phyloP scores from a whole-genome alignment of 75 land plant genomes.

The Ceratopteris richardii region DNA sequence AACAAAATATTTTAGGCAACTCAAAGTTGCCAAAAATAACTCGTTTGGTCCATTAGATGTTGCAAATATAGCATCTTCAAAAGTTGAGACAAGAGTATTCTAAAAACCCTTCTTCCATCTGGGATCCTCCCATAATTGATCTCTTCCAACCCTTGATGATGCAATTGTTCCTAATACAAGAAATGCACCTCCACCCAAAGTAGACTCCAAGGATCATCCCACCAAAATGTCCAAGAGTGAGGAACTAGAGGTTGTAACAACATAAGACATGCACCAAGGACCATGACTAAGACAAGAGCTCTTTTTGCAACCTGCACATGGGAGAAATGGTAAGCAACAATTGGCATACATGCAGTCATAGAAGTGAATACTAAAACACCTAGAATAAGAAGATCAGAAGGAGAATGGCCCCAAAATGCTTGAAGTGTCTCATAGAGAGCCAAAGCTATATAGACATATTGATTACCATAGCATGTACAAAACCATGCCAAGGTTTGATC shows the following conservation, averaged over 20 bases:
- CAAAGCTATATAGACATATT: slow-evolving; percentile 70
- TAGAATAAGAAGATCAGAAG: slow-evolving; percentile 77
- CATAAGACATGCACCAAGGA: slow-evolving; percentile 63
- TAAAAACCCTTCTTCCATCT: no score
- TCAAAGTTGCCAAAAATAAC: no score
- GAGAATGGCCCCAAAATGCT: slow-evolving; percentile 74
- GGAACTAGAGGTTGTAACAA: slow-evolving; percentile 88
- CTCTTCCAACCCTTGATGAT: no score
- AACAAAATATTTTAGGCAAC: no score
- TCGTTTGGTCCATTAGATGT: no score
- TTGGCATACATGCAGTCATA: slow-evolving; percentile 79
- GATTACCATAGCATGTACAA: slow-evolving; percentile 71
- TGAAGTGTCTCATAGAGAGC: slow-evolving; percentile 84
- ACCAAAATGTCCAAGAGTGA: slow-evolving; percentile 48
- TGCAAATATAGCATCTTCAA: no score
- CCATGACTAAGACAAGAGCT: slow-evolving; percentile 61
- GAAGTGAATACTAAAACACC: slow-evolving; percentile 52
- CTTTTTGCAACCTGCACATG: slow-evolving; percentile 95
- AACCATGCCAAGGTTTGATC: slow-evolving; percentile 94
- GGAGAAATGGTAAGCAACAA: slow-evolving; percentile 80
- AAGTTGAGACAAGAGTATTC: no score
- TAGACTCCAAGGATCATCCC: no score
- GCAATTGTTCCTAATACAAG: no score
- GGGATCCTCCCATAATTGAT: no score
- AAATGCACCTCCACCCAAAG: no score